Evolutionary conservation across 1,284 basidiomycete species (phyloP), one percentile per base, ranked within the genome.

Genomic region (Boletus semigastroideus): DNA sequence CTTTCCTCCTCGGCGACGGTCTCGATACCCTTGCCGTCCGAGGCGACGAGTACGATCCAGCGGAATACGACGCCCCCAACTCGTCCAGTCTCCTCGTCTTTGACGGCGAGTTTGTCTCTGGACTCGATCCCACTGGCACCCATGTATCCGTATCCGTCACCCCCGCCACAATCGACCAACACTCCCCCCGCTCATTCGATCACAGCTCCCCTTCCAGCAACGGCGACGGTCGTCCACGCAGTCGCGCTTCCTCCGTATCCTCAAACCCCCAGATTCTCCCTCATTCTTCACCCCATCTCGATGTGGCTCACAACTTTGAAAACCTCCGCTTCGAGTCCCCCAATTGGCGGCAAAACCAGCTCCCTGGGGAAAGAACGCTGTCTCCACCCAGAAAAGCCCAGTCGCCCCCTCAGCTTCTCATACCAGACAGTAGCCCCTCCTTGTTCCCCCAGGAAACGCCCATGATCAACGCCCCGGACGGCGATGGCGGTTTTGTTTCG

Each of bases 371-470:
- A 55, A 68, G 74, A 42, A 62, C 71, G 6, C 42, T 67, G 53
- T 74, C 75, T 46, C 74, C 78, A 48, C 71, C 73, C 1, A 63
- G 72, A 54, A 87, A 87, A 59, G 73, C 83, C 2, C 80, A 80
- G 50, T 86, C 84, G 0, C 88, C 88, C 0, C 87, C 88, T 2
- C 77, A 83, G 33, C 74, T 90, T 7, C 67, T 83, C 54, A 88
- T 90, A 66, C 84, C 87, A 1, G 80, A 82, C 43, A 67, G 60
- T 39, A 65, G 64, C 46, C 65, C 69, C 40, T 53, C 64, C 2
- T 38, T 71, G 13, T 70, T 65, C 42, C 50, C 57, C 0, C 62
- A 66, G 49, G 58, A 61, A 25, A 72, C 77, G 5, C 85, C 85
- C 4, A 77, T 74, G 53, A 87, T 87, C 64, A 84, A 86, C 56